Percentiles rank a stretch among this genome's conserved stretches.
Conservation (phyloP, 169 alveolate genomes). For the Cryptosporidium sp. region DNA sequence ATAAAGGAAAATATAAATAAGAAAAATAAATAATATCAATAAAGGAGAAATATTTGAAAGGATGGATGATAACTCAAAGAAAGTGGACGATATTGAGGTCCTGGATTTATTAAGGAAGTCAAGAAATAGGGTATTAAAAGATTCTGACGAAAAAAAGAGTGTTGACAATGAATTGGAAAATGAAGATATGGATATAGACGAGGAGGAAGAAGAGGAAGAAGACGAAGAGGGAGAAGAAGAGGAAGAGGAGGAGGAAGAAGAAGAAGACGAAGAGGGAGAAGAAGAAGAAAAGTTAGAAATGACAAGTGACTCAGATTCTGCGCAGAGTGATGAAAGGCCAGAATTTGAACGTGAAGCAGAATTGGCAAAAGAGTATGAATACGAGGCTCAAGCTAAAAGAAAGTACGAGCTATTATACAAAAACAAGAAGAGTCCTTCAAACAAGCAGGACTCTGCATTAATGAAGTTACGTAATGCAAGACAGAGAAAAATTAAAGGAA, state of each 20-base stretch:
- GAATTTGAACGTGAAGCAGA: slow-evolving; percentile 73
- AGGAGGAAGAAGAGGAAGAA: slow-evolving; percentile 26
- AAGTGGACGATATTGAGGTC: slow-evolving; percentile 46
- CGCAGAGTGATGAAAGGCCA: background rate
- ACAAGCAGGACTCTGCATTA: slow-evolving; percentile 64
- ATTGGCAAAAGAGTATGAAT: slow-evolving; percentile 49
- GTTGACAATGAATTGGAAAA: slow-evolving; percentile 4
- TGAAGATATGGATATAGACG: slow-evolving; percentile 21
- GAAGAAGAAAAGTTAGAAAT: slow-evolving; percentile 14
- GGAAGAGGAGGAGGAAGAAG: slow-evolving; percentile 18
- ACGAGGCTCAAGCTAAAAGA: slow-evolving; percentile 39
- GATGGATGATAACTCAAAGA: background rate
- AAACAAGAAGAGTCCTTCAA: slow-evolving; percentile 38
- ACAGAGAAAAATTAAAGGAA: slow-evolving; percentile 42
- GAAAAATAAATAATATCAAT: background rate
- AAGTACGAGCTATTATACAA: slow-evolving; percentile 54
- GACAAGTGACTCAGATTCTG: slow-evolving; percentile 8
- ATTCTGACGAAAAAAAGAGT: background rate
- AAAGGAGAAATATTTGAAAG: background rate
- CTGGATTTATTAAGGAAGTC: slow-evolving; percentile 48
- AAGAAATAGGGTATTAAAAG: slow-evolving; percentile 17
- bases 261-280: slow-evolving; percentile 10
- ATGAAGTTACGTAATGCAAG: slow-evolving; percentile 59
- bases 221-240: slow-evolving; percentile 14
- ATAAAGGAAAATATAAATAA: background rate